These are phyloP conservation scores for Picocystis salinarum DNA, from an alignment of 139 green algal genomes.

Conservation along the genomic window DNA sequence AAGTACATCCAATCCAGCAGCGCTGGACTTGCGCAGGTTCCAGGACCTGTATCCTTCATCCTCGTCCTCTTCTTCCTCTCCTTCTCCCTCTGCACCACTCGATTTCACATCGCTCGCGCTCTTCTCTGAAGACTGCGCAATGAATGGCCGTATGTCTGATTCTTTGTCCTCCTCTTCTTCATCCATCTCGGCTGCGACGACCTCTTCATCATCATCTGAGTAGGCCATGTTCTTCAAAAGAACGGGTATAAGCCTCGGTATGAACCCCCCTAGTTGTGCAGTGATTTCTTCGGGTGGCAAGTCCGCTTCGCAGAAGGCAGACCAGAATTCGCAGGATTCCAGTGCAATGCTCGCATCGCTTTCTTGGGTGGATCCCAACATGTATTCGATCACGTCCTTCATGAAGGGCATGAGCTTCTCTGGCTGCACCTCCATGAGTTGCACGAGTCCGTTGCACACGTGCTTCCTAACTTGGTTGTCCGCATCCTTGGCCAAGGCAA, in stretches of 20 bases:
- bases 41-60: conserved; percentile 34
- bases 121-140: conserved; percentile 12
- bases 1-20: conserved; percentile 73
- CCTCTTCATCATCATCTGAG: conserved; percentile 25
- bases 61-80: conserved; percentile 29
- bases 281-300: no score
- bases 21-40: conserved; percentile 78
- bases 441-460: conserved; percentile 66
- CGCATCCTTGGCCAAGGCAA: conserved; percentile 58
- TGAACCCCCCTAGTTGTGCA: conserved; percentile 45
- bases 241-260: conserved; percentile 65
- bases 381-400: conserved; percentile 76
- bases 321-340: conserved; percentile 93
- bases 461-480: conserved; percentile 44
- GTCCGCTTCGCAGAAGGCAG: conserved; percentile 44
- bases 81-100: no score
- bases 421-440: conserved; percentile 44
- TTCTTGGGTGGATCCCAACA: conserved; percentile 64
- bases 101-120: no score
- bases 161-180: conserved; percentile 10
- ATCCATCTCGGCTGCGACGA: conserved; percentile 5
- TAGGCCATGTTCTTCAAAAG: conserved; percentile 89
- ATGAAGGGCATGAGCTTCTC: conserved; percentile 57
- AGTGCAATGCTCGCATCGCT: conserved; percentile 54
- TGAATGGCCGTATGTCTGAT: conserved; percentile 20